Evolutionary conservation across 371 early-diverging fungal genomes (phyloP).

Genomic region (Circinella umbellata): DNA sequence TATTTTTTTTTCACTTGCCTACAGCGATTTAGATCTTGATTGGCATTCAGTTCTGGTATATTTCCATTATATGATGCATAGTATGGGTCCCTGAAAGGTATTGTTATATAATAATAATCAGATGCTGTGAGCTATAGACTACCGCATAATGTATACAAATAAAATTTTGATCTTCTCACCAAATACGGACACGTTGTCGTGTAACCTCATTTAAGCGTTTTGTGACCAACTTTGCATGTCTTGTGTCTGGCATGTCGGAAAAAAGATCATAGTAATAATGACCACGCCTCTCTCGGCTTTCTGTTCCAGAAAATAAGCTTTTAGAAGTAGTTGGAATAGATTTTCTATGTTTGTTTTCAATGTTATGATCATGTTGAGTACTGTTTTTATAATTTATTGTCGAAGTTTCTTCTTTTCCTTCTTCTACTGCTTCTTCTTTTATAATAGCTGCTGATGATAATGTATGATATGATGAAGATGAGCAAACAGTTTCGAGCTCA

Average conservation of each 20-base stretch:
- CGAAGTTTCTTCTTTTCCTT: too few relatives aligned
- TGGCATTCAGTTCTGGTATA: too few relatives aligned
- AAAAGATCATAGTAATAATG: too few relatives aligned
- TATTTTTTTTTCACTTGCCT: too few relatives aligned
- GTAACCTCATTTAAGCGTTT: not conserved
- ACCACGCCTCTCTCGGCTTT: too few relatives aligned
- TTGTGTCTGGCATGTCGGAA: conserved; percentile 2
- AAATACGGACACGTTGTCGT: not conserved
- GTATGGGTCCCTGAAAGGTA: too few relatives aligned
- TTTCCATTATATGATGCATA: too few relatives aligned
- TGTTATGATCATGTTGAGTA: not conserved
- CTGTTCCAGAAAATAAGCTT: too few relatives aligned
- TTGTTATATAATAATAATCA: not conserved
- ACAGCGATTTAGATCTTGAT: too few relatives aligned
- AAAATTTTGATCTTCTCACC: not conserved
- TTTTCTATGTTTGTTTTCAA: too few relatives aligned
- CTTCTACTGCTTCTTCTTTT: not conserved
- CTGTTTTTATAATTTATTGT: not conserved
- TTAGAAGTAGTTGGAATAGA: not conserved
- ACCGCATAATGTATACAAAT: not conserved
- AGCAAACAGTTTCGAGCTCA: not conserved
- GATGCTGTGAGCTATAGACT: too few relatives aligned
- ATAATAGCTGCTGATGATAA: not conserved
- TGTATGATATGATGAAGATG: conserved; percentile 2
- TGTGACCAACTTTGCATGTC: not conserved